Conservation (phyloP, 768 basidiomycete species). For the Suillus bovinus region DNA sequence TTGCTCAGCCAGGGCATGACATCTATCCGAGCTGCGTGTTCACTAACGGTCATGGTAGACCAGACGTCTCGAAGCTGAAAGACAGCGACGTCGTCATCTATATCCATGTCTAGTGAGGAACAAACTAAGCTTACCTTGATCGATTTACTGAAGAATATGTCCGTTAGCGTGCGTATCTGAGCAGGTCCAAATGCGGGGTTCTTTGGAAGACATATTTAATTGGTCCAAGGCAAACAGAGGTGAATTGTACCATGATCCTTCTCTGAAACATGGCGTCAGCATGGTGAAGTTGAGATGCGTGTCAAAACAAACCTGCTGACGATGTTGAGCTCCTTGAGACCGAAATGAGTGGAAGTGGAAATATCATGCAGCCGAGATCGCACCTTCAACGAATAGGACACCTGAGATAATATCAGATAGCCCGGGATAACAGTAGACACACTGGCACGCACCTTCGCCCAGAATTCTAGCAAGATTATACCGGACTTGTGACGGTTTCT, state of each 20-base stretch:
- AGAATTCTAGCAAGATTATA: constrained; percentile 42
- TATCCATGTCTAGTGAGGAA: constrained; percentile 12
- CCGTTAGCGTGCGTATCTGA: constrained; percentile 57
- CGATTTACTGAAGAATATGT: constrained; percentile 58
- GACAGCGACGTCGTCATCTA: no score
- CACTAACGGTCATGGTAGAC: constrained; percentile 33
- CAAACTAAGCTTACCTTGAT: constrained; percentile 37
- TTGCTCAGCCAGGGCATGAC: constrained; percentile 34
- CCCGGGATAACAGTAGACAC: neutral
- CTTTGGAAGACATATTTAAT: constrained; percentile 24
- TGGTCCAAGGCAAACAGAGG: neutral
- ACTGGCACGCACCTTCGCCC: constrained; percentile 33
- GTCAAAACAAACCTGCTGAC: constrained; percentile 35
- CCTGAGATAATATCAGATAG: constrained; percentile 32
- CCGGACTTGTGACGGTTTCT: constrained; percentile 49
- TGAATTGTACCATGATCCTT: constrained; percentile 30
- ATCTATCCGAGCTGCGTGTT: constrained; percentile 27
- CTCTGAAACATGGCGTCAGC: constrained; percentile 13
- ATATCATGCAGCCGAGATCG: no score
- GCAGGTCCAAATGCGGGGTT: constrained; percentile 67
- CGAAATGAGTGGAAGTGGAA: neutral
- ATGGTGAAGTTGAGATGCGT: neutral
- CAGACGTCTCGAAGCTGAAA: constrained; percentile 54
- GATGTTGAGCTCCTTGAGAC: constrained; percentile 34
- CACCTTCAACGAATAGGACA: constrained; percentile 45